phyloP scores from a whole-genome alignment of 345 rosid species.

The Syzygium grande region DNA sequence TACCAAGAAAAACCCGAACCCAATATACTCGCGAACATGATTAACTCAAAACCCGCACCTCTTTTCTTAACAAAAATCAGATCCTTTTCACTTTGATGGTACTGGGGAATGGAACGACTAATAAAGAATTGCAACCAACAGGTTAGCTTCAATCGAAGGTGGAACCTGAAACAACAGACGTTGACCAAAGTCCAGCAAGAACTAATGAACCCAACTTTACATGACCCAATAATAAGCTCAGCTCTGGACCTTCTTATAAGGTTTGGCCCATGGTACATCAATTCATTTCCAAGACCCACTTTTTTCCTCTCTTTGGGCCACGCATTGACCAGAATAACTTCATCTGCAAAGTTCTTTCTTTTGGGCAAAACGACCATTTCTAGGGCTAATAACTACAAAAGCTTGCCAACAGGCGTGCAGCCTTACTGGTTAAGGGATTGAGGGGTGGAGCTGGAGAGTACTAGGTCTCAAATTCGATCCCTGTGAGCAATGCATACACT shows the following conservation, averaged over 20 bases:
- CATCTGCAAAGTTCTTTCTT: background rate
- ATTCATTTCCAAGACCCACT: background rate
- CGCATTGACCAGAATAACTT: background rate
- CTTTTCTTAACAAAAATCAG: background rate
- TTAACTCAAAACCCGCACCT: background rate
- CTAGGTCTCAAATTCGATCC: too few relatives aligned
- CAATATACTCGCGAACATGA: background rate
- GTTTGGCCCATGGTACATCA: background rate
- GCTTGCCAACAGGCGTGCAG: too few relatives aligned
- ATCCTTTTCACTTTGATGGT: background rate
- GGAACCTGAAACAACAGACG: background rate
- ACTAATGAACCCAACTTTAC: background rate
- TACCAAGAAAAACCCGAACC: background rate
- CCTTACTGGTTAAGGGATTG: too few relatives aligned
- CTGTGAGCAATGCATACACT: too few relatives aligned
- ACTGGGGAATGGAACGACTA: background rate
- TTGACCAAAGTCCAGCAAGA: background rate
- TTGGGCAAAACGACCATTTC: background rate
- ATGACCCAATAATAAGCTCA: background rate
- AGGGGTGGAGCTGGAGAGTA: too few relatives aligned
- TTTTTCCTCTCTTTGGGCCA: background rate
- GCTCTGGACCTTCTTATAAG: background rate
- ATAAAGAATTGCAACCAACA: background rate
- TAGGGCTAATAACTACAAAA: background rate
- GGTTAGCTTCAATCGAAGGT: background rate